Evolutionary conservation across 2,329 filamentous ascomycete genomes (phyloP), one percentile per base, ranked within the genome.

Genomic region (Talaromyces sp.): DNA sequence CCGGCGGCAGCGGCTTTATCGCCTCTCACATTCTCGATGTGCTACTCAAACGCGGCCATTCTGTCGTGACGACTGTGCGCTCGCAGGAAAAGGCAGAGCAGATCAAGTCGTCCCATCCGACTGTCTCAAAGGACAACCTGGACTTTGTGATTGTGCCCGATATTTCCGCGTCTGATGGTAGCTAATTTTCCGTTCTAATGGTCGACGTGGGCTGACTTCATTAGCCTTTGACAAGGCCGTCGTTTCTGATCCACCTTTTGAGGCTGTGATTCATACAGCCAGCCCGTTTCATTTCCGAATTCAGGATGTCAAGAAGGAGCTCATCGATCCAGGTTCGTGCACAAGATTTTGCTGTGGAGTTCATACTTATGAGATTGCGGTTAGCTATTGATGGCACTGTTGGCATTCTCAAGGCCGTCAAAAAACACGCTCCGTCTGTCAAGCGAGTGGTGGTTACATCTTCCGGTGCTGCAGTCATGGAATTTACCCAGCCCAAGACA

Each of bases 211-310:
- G 35, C 35, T 22, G 37, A 58, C 24, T 61, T 24, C 41, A n/a
- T 83, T 83, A 56, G 89, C 89, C 10, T 94, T 93, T 68, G 83
- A 88, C 65, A n/a, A 82, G 67, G 84, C 83, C 9, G 82, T 87
- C 33, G 74, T 83, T 52, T 85, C 83, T 11, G 80, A 85, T 52
- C 84, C 84, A 0, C 84, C 86, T 0, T 89, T 93, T 66, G 87
- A 90, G 70, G 86, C 83, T 24, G 88, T 93, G 56, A 82, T 91
- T 59, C 88, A 91, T 75, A 90, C 88, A 2, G 88, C 89, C 1
- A 87, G 84, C 0, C 90, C 90, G 0, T 92, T 89, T 78, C 86
- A 89, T 70, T 84, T 88, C 73, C 87, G 88, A 35, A 86, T 93
- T 60, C 63, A 65, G 31, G 68, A 71, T 43, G 62, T 65, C 3